Base-by-base conservation (phyloP, 768 basidiomycete species). In the Butyriboletus loyo region DNA sequence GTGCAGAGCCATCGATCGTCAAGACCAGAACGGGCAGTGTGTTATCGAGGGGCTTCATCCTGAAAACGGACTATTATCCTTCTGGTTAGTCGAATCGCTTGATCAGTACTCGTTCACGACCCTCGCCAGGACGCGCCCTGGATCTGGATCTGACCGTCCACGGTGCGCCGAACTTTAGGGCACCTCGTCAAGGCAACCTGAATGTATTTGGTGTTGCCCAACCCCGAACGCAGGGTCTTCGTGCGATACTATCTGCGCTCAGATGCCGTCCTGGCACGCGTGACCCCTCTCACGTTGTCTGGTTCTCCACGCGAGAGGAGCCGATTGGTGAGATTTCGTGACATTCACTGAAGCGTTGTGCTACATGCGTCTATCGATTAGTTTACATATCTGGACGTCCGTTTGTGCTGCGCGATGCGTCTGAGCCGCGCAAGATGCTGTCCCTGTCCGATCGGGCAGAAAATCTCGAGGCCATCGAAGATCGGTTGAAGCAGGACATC, bases 261-360 rank as follows among this genome's bases (percentile, higher is more conserved):
- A 76, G 86, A 32, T 89, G 87, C 57, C 75, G 86, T 27, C 89
- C 89, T 9, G 81, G 78, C 49, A 79, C 77, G 30, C 62, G 72
- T 4, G 77, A 84, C 55, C 80, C 85, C 11, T 83, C 86, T 3
- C 87, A 84, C 61, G 90, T 91, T 4, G 86, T 96, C 27, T 99
- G 94, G 93, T 92, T 98, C 70, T 97, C 89, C 27, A 97, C 96
- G 13, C 80, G 97, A 59, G 97, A 99, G 70, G 97, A 98, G 66
- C 94, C 95, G 5, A 83, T 96, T 47, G 83, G 93, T 92, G 69
- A 55, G 85, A 76, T 21, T 30, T 8, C 32, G 11, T 17, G 44
- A 3, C 22, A 11, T 32, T 46, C 11, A 6, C 34, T 7, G 32
- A 8, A 24, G 45, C 7, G 24, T 27, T 28, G 27, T 44, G 10